Evolutionary conservation across 2,329 filamentous ascomycete genomes (phyloP), one percentile per base, ranked within the genome.

Genomic region (Monosporascus ibericus): DNA sequence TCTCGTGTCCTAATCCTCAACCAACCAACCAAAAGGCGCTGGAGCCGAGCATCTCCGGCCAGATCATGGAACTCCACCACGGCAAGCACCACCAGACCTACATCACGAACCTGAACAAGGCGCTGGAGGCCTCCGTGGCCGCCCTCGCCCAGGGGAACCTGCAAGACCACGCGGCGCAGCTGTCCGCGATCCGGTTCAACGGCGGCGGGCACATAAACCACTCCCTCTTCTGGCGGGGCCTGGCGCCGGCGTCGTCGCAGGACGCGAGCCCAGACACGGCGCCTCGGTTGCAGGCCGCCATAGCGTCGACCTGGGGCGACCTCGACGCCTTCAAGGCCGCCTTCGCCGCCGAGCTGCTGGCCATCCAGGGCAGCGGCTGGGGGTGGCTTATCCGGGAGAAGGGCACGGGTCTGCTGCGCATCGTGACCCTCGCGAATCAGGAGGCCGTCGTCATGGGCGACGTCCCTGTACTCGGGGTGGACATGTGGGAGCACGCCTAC

Each of bases 401-500:
- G 2, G 71, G 71, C 3, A 79, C 74, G 1, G 84, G 82, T 42
- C 78, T 76, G 50, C 69, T 95, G 59, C 79, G 83, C 52, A 88
- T 95, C 58, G 77, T 87, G 9, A 90, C 86, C 0, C 91, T 88
- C n/a, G 90, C 90, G 68, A 90, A 95, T 66, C 90, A 95, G 73
- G 90, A 95, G 65, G 85, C 86, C 1, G 79, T 90, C 5, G 79
- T 86, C 14, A 61, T 60, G 5, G 75, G 80, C 5, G 80, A 85
- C 58, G 77, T 82, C n/a, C 86, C 86, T 7, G 72, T 95, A 18
- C 77, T 91, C 42, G 90, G 89, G 0, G 77, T 95, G 2, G 90
- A 95, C 68, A 92, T 95, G 82, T 95, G 90, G 90, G 90, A 95
- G 74, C 90, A 95, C 73, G 90, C 90, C 0, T 95, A 95, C 67